Conservation (phyloP, 208 protist genomes). For the Acanthamoeba sp. region DNA sequence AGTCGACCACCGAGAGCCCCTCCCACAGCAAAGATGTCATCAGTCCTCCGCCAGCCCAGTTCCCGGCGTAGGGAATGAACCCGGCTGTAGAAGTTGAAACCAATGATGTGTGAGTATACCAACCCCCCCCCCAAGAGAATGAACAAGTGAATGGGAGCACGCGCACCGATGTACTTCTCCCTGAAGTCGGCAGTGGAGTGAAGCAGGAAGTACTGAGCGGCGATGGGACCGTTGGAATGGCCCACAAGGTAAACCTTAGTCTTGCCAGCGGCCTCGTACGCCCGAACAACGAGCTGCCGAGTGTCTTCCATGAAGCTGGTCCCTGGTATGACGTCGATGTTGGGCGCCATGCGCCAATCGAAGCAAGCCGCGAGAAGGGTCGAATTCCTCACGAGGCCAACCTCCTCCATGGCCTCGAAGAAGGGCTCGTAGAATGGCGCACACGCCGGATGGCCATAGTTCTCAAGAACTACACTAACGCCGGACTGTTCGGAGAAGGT, state of each 20-base stretch:
- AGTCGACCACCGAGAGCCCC: not conserved
- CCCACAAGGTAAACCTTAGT: not conserved
- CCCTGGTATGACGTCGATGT: not conserved
- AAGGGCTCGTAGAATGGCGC: constrained; percentile 10
- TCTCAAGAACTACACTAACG: not conserved
- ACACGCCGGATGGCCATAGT: not conserved
- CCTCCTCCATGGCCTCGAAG: not conserved
- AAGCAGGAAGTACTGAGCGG: not conserved
- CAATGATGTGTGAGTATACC: too few species aligned
- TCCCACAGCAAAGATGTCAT: not conserved
- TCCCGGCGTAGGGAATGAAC: not conserved
- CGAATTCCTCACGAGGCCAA: not conserved
- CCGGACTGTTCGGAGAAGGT: not conserved
- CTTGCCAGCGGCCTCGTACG: not conserved
- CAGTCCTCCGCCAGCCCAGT: not conserved
- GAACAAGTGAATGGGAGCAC: not conserved
- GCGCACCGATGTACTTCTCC: not conserved
- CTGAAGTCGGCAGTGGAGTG: not conserved
- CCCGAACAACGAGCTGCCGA: not conserved
- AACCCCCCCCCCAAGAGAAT: too few species aligned
- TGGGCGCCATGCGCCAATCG: not conserved
- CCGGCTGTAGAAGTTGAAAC: not conserved
- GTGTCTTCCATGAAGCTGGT: not conserved
- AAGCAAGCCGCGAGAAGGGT: not conserved
- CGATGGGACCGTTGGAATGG: not conserved